phyloP scores from a whole-genome alignment of 2,329 filamentous ascomycete species.

The Rutstroemia sp. region DNA sequence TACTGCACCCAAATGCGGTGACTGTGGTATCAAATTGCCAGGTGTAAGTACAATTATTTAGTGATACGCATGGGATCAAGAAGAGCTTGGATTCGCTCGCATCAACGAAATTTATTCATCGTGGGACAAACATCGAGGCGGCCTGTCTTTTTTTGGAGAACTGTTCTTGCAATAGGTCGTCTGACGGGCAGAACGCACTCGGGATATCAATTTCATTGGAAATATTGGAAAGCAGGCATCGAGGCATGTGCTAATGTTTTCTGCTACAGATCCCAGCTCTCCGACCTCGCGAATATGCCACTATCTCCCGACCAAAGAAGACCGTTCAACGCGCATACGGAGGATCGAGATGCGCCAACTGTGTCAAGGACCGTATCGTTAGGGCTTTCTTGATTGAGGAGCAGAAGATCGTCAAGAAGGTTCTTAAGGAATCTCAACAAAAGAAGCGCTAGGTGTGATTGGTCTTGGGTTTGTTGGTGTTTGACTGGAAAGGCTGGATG shows the following conservation, averaged over 20 bases:
- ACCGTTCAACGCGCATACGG: conserved; percentile 98
- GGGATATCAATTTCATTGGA: background rate
- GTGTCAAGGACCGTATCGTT: conserved; percentile 95
- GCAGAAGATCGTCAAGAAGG: conserved; percentile 99
- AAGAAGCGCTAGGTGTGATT: conserved; percentile 32
- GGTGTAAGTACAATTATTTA: conserved; percentile 65
- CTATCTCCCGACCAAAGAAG: conserved; percentile 98
- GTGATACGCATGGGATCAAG: background rate
- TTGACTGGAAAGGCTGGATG: conserved; percentile 30
- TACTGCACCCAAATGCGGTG: conserved; percentile 96
- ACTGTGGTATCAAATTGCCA: conserved; percentile 95
- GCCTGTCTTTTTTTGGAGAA: too few relatives aligned
- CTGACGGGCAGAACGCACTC: too few relatives aligned
- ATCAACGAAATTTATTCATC: background rate
- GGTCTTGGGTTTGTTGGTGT: conserved; percentile 28
- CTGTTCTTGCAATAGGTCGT: too few relatives aligned
- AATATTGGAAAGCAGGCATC: background rate
- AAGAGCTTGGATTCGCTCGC: background rate
- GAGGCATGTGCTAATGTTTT: conserved; percentile 22
- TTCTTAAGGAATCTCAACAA: conserved; percentile 95
- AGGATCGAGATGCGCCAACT: conserved; percentile 96
- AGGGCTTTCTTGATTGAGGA: conserved; percentile 99
- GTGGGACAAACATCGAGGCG: too few relatives aligned
- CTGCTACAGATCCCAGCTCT: conserved; percentile 75
- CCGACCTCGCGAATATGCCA: conserved; percentile 94